Percentiles rank a stretch among this genome's conserved stretches.
These are phyloP conservation scores for Venturia aucupariae DNA, from an alignment of 2,329 filamentous ascomycete genomes.

Conservation along the genomic window DNA sequence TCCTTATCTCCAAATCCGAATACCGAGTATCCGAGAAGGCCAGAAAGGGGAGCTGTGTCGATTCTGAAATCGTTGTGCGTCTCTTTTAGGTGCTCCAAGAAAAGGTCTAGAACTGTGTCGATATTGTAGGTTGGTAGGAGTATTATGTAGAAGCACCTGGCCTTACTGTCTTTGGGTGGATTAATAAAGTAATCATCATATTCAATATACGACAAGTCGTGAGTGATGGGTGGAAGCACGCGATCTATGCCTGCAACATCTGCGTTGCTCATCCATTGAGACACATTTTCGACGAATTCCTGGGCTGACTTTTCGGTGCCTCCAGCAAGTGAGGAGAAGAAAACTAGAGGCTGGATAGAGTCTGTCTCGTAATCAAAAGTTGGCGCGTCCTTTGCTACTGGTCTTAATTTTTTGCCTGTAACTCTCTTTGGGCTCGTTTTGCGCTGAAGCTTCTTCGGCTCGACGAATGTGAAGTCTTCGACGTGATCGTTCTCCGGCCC, in stretches of 20 bases:
- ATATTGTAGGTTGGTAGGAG: conserved; percentile 91
- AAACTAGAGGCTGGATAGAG: conserved; percentile 62
- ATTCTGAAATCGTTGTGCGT: conserved; percentile 97
- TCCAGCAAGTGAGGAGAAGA: conserved; percentile 83
- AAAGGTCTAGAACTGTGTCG: conserved; percentile 80
- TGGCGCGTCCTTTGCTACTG: conserved; percentile 20
- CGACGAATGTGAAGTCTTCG: conserved; percentile 19
- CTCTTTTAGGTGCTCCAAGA: conserved; percentile 78
- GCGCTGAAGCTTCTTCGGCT: conserved; percentile 12
- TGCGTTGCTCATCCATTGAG: conserved; percentile 27
- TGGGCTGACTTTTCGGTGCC: conserved; percentile 68
- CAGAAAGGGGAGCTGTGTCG: conserved; percentile 72
- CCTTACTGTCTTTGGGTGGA: conserved; percentile 47
- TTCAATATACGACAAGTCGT: conserved; percentile 78
- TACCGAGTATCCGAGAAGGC: conserved; percentile 76
- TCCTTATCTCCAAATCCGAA: conserved; percentile 90
- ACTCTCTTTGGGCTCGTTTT: conserved; percentile 28
- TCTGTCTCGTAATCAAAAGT: conserved; percentile 23
- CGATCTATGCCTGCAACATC: conserved; percentile 26
- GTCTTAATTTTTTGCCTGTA: conserved; percentile 24
- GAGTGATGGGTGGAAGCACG: conserved; percentile 51
- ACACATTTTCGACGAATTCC: conserved; percentile 50
- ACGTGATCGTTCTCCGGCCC: conserved; percentile 22
- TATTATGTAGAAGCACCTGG: conserved; percentile 71
- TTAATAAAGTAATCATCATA: conserved; percentile 88